Percentiles rank a stretch among this genome's conserved stretches.
Conservation (phyloP, 2,329 filamentous ascomycete species). For the Fusarium tupiense region DNA sequence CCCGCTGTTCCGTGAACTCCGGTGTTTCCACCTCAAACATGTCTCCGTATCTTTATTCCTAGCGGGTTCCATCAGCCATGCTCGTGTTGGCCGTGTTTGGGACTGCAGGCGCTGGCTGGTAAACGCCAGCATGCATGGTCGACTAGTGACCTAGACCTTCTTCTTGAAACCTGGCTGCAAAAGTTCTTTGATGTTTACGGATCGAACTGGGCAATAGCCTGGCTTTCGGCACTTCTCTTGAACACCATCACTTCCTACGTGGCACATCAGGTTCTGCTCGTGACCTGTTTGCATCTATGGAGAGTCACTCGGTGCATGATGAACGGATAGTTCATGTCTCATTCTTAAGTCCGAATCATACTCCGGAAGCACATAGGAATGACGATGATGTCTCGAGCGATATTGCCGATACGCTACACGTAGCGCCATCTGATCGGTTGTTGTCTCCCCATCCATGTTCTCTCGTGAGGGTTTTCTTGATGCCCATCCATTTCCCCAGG, state of each 20-base stretch:
- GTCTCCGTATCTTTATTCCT: not conserved
- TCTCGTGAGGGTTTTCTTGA: fast-evolving
- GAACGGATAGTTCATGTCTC: fast-evolving
- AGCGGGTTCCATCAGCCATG: not conserved
- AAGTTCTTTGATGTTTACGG: not conserved
- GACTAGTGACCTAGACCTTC: not conserved
- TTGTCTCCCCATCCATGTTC: not conserved
- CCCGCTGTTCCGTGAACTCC: fast-evolving
- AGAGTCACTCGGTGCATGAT: fast-evolving
- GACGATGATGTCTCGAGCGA: fast-evolving
- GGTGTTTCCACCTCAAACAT: not conserved
- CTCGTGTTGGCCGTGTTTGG: too few species aligned
- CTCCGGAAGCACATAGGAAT: not conserved
- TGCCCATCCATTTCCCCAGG: not conserved
- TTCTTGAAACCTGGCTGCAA: not conserved
- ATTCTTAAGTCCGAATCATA: not conserved
- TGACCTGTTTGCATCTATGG: not conserved
- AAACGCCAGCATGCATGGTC: not conserved
- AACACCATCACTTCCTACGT: fast-evolving
- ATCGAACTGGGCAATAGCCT: too few species aligned
- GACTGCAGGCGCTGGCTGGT: too few species aligned
- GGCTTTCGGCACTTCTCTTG: not conserved
- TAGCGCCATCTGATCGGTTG: fast-evolving
- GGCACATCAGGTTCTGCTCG: not conserved
- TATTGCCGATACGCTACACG: not conserved